Conservation (phyloP, 179 eudicot genomes). For the Heliamphora pulchella region DNA sequence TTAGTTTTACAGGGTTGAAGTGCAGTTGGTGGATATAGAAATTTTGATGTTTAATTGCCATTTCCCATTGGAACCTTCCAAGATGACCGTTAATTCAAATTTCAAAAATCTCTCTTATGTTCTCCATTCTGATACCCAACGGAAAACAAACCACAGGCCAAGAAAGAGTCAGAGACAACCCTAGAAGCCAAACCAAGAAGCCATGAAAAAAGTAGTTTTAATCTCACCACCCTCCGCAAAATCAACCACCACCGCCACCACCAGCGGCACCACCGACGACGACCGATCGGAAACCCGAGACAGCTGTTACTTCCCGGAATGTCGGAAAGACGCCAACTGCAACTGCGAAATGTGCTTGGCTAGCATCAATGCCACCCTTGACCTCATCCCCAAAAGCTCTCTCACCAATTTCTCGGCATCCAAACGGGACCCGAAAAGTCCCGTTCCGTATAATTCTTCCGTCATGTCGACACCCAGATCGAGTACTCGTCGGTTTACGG, state of each 20-base stretch:
- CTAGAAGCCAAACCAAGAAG: neutral
- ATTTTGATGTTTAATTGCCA: neutral
- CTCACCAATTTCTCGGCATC: constrained; percentile 34
- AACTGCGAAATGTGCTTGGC: constrained; percentile 59
- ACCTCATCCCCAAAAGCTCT: constrained; percentile 49
- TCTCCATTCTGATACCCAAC: neutral
- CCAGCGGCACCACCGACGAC: constrained; percentile 12
- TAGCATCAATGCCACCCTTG: constrained; percentile 68
- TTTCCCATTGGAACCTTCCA: constrained; percentile 2
- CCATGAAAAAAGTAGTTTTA: constrained; percentile 23
- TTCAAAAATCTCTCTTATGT: neutral
- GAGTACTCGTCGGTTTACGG: neutral
- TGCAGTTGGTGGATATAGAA: too few relatives aligned
- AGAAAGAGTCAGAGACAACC: neutral
- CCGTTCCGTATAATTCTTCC: constrained; percentile 27
- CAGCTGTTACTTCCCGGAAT: constrained; percentile 49
- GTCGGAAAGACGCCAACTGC: constrained; percentile 70
- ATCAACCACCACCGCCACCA: constrained; percentile 19
- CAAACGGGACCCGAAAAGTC: constrained; percentile 29
- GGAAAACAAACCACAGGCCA: neutral
- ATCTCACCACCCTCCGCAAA: constrained; percentile 30
- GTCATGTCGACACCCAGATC: constrained; percentile 32
- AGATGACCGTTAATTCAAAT: constrained; percentile 13
- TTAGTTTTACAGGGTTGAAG: too few relatives aligned
- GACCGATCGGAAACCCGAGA: constrained; percentile 22